Evolutionary conservation across 2,329 filamentous ascomycete species (phyloP).

Genomic region (Epichloe gansuensis): DNA sequence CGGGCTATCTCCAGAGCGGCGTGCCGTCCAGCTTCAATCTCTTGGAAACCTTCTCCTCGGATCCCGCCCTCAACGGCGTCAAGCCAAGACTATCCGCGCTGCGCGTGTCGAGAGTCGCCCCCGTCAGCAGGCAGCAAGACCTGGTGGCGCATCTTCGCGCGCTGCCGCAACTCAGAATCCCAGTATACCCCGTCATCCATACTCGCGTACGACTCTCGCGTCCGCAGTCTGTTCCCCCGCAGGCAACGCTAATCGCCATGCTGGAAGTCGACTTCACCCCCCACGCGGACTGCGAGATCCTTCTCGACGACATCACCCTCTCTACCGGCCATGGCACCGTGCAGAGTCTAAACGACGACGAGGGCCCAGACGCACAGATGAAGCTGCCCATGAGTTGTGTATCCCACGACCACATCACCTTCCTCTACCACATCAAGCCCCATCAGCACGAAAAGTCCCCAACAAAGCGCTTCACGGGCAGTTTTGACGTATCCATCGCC

Average conservation of each 20-base stretch:
- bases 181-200: slow-evolving; percentile 56
- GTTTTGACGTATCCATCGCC: slow-evolving; percentile 46
- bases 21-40: slow-evolving; percentile 60
- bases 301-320: slow-evolving; percentile 46
- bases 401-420: slow-evolving; percentile 62
- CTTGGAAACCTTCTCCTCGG: slow-evolving; percentile 58
- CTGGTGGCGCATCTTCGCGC: slow-evolving; percentile 50
- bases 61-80: slow-evolving; percentile 48
- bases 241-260: slow-evolving; percentile 51
- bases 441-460: slow-evolving; percentile 30
- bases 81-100: slow-evolving; percentile 58
- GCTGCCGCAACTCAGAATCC: slow-evolving; percentile 47
- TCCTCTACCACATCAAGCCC: slow-evolving; percentile 55
- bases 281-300: slow-evolving; percentile 53
- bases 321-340: slow-evolving; percentile 44
- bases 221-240: slow-evolving; percentile 44
- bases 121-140: slow-evolving; percentile 49
- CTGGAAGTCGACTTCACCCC: slow-evolving; percentile 64
- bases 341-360: slow-evolving; percentile 38
- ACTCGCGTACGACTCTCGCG: slow-evolving; percentile 61
- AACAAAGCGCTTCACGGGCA: slow-evolving; percentile 36
- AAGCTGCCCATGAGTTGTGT: slow-evolving; percentile 47
- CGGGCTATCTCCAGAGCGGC: slow-evolving; percentile 58
- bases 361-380: slow-evolving; percentile 24
- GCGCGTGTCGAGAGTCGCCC: slow-evolving; percentile 61